phyloP scores from a whole-genome alignment of 306 rosid genomes.

The Cyclanthera cordifolia region DNA sequence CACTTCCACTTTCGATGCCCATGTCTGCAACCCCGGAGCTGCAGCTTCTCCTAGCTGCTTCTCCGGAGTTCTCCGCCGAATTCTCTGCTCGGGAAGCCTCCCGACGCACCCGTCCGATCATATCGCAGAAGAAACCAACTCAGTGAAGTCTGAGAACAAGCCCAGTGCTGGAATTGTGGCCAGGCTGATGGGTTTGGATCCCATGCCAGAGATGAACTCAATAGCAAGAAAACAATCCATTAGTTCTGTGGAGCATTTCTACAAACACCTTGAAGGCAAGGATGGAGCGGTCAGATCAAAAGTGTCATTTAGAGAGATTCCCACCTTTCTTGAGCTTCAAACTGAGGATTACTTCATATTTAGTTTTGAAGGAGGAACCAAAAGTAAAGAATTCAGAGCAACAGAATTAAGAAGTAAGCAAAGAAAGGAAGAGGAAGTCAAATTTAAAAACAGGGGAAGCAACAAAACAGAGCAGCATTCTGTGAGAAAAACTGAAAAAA shows the following conservation, averaged over 20 bases:
- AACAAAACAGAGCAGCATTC: constrained; percentile 24
- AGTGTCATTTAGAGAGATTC: constrained; percentile 43
- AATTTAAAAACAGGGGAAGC: constrained; percentile 20
- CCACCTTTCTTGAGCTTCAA: constrained; percentile 41
- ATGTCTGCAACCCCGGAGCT: constrained; percentile 43
- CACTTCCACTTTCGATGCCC: constrained; percentile 21
- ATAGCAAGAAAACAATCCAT: constrained; percentile 45
- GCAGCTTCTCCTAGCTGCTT: constrained; percentile 46
- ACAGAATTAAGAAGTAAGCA: constrained; percentile 22
- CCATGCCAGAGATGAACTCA: constrained; percentile 32
- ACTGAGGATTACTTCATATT: constrained; percentile 50
- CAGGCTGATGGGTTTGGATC: constrained; percentile 78
- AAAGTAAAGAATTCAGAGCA: constrained; percentile 21
- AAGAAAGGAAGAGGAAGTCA: constrained; percentile 20
- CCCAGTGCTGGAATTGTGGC: constrained; percentile 55
- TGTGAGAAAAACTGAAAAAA: constrained; percentile 14
- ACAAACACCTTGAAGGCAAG: not conserved
- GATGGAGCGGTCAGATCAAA: constrained; percentile 41
- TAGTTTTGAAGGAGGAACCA: constrained; percentile 39
- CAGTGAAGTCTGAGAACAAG: constrained; percentile 8
- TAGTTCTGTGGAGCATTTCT: constrained; percentile 42
- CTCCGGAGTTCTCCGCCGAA: constrained; percentile 47
- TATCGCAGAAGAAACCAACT: constrained; percentile 25
- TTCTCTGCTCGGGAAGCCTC: constrained; percentile 61
- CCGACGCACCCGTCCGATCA: constrained; percentile 67